Conservation (phyloP, 1,284 basidiomycete genomes). For the Macrocystidia cucumis region DNA sequence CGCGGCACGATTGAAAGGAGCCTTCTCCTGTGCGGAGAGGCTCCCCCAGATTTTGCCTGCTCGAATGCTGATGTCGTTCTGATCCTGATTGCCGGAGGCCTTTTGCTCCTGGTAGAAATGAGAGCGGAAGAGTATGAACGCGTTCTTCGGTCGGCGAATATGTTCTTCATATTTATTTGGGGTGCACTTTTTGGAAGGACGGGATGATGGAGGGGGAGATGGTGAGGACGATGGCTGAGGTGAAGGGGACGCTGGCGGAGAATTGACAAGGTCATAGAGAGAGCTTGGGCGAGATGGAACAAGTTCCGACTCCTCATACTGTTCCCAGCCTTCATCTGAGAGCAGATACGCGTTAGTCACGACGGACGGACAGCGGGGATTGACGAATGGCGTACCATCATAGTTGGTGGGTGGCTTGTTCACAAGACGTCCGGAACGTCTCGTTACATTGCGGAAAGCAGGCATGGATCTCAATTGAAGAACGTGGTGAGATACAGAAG, state of each 20-base stretch:
- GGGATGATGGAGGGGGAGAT: conserved; percentile 3
- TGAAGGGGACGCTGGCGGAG: background rate
- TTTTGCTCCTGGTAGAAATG: conserved; percentile 10
- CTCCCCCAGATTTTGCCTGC: conserved; percentile 19
- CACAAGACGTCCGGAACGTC: conserved; percentile 14
- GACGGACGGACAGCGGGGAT: conserved; percentile 2
- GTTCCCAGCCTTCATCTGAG: conserved; percentile 16
- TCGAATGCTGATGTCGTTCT: conserved; percentile 20
- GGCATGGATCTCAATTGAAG: conserved; percentile 12
- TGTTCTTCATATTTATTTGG: conserved; percentile 8
- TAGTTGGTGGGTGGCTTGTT: conserved; percentile 14
- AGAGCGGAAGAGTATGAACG: conserved; percentile 25
- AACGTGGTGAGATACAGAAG: background rate
- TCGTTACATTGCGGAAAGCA: conserved; percentile 15
- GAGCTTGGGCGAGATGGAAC: too few species aligned
- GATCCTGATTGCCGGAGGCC: conserved; percentile 10
- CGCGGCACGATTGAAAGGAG: conserved; percentile 12
- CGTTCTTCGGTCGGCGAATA: conserved; percentile 23
- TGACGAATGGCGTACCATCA: conserved; percentile 13
- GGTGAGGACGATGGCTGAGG: background rate
- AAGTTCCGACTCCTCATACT: background rate
- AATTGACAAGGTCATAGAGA: too few species aligned
- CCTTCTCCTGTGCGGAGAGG: conserved; percentile 13
- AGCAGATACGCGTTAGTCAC: conserved; percentile 2
- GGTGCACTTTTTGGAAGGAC: conserved; percentile 6